A percentile compares a stretch with the other conserved stretches of the same genome.
phyloP scores from a whole-genome alignment of 495 filamentous ascomycete species.

The Hypomontagnella submonticulosa region DNA sequence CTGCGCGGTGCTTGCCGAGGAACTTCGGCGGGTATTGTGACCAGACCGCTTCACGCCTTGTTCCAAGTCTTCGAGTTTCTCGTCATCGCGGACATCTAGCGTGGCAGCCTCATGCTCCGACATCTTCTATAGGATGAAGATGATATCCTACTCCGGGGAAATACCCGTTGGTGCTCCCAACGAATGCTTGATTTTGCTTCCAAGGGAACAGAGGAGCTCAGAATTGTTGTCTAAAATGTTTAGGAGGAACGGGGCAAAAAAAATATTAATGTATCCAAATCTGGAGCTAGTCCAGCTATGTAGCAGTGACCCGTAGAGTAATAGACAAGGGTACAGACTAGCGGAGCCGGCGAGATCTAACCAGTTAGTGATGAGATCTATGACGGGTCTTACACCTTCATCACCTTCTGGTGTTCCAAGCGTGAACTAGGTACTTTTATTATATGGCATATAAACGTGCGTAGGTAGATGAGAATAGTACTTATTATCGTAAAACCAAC shows the following conservation, averaged over 20 bases:
- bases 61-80: conserved; percentile 38
- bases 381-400: conserved; percentile 8
- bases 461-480: no score
- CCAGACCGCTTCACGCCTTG: conserved; percentile 16
- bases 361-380: conserved; percentile 18
- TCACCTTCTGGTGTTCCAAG: no score
- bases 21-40: conserved; percentile 24
- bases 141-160: neutral
- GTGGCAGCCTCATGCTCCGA: conserved; percentile 34
- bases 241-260: conserved; percentile 3
- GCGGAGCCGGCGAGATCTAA: conserved; percentile 17
- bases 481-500: no score
- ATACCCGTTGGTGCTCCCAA: conserved; percentile 11
- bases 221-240: conserved; percentile 1
- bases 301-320: conserved; percentile 14
- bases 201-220: conserved; percentile 1
- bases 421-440: no score
- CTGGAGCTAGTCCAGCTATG: conserved; percentile 18
- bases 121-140: conserved; percentile 14
- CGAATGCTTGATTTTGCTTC: conserved; percentile 1
- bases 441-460: no score
- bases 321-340: conserved; percentile 21
- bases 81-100: conserved; percentile 37
- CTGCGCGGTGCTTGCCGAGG: conserved; percentile 30
- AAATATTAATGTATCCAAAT: conserved; percentile 6